Base-by-base conservation (phyloP, 1,139 yeast species). In the Blastobotrys indianensis region DNA sequence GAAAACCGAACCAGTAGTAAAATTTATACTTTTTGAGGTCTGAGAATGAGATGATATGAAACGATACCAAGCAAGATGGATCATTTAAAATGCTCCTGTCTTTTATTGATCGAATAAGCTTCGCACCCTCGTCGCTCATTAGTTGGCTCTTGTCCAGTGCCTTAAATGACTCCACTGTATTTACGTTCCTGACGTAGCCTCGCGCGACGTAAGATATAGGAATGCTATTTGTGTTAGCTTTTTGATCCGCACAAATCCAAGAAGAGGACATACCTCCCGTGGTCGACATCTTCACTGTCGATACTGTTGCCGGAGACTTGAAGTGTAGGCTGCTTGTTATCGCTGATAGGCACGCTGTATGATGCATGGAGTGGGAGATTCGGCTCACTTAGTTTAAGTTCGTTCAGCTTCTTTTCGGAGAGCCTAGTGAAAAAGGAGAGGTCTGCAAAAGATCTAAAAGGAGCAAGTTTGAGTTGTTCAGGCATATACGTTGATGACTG, bases 1-100 rank as follows among this genome's bases (percentile, higher is more conserved):
- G 97, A 54, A 79, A 80, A 5, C 90, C 85, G 55, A 85, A 75
- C 98, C 98, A 92, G 64, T 90, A 90, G 58, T 77, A 84, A 60
- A 85, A 92, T 57, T 77, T 80, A 68, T 85, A 88, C 65, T 85
- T 86, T 64, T 92, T 92, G 61, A 92, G 73, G 63, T 94, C 98
- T 2, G 95, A 83, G 66, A 80, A 92, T 36, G 88, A 73, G 35
- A 90, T 68, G 1, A 90, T 60, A 30, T 72, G 72, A 57, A 88
- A 85, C 31, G 65, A 62, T 34, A 74, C 66, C 28, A 79, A 58
- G 5, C 64, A 16, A 0, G 68, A 57, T 0, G 81, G 78, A 42
- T 72, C 62, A 0, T 54, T 39, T 1, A 72, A 51, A 1, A 68
- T 66, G 0, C 60, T 52, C 28, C 66, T 67, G 13, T 65, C 56